Evolutionary conservation across 1,284 basidiomycete species (phyloP), one percentile per base, ranked within the genome.

Genomic region (Leccinum variabile): DNA sequence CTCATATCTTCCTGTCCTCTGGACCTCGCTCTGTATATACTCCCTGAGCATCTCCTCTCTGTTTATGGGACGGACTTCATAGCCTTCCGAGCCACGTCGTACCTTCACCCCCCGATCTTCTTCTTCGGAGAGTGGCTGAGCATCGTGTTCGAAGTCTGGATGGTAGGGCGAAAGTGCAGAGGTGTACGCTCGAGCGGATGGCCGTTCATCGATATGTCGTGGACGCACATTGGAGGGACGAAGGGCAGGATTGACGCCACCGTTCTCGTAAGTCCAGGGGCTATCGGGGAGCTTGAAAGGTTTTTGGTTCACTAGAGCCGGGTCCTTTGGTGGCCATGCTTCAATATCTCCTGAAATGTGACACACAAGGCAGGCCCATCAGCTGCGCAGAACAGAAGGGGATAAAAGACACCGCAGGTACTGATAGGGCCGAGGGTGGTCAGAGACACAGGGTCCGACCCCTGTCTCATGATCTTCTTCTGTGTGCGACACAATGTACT

Each of bases 181-280:
- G 18, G 72, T 68, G 30, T 77, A 75, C 9, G 76, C 80, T 66
- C 70, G 70, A 55, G 49, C 59, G 63, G 65, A 50, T 59, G 66
- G 64, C 50, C 57, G 67, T 57, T 59, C 65, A 63, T 59, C 65
- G 39, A 39, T 64, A 62, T 61, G 50, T 37, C 65, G 67, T 39
- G 76, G 74, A 18, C 75, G 72, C 25, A 74, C 68, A 68, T 86
- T 91, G 28, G 84, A 87, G 1, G 92, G 87, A 50, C 78, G 79
- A 4, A 95, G 83, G 41, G 78, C 70, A 1, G 94, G 93, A 71
- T 95, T 95, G 25, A 93, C 71, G 3, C 81, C 77, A 11, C 82
- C 90, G 57, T 88, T 87, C 65, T 90, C 88, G 71, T 92, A 97
- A 7, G 93, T 94, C 86, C 94, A 97, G 5, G 95, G 90, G 9